A percentile compares a stretch with the other conserved stretches of the same genome.
Conservation (phyloP, 164 flowering plant genomes). For the Euptelea pleiosperma region DNA sequence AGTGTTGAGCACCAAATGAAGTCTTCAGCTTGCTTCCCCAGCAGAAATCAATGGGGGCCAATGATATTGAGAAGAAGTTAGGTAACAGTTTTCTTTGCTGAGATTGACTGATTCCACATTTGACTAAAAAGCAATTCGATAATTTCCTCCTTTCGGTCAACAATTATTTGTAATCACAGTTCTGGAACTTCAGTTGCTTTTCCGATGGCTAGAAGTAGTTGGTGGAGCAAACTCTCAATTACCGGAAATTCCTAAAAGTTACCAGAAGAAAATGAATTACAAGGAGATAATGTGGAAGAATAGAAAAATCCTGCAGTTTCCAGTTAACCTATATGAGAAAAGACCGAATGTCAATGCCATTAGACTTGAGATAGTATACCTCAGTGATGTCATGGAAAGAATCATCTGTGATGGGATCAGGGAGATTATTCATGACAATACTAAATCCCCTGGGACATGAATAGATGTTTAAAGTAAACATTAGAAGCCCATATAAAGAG, state of each 20-base stretch:
- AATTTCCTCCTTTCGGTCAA: background rate
- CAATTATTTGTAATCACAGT: background rate
- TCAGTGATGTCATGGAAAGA: conserved; percentile 24
- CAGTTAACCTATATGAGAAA: too few relatives aligned
- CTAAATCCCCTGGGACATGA: conserved; percentile 28
- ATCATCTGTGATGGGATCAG: conserved; percentile 23
- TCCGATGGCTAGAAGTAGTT: conserved; percentile 26
- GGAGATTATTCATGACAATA: conserved; percentile 23
- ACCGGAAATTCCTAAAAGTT: conserved; percentile 36
- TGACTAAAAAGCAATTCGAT: too few relatives aligned
- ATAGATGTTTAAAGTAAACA: background rate
- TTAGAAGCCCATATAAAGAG: background rate
- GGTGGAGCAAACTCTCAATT: conserved; percentile 26
- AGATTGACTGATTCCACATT: too few relatives aligned
- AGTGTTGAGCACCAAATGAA: too few relatives aligned
- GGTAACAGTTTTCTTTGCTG: too few relatives aligned
- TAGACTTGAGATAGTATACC: conserved; percentile 18
- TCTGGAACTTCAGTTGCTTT: conserved; percentile 8
- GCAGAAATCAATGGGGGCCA: too few relatives aligned
- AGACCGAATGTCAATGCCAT: background rate
- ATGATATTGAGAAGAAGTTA: too few relatives aligned
- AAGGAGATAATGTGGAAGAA: background rate
- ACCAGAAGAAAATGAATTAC: background rate
- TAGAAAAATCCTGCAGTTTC: background rate
- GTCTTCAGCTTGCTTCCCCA: too few relatives aligned